These are phyloP conservation scores for Tetradesmus lagerheimii DNA, from an alignment of 139 green algal genomes.

Conservation along the genomic window DNA sequence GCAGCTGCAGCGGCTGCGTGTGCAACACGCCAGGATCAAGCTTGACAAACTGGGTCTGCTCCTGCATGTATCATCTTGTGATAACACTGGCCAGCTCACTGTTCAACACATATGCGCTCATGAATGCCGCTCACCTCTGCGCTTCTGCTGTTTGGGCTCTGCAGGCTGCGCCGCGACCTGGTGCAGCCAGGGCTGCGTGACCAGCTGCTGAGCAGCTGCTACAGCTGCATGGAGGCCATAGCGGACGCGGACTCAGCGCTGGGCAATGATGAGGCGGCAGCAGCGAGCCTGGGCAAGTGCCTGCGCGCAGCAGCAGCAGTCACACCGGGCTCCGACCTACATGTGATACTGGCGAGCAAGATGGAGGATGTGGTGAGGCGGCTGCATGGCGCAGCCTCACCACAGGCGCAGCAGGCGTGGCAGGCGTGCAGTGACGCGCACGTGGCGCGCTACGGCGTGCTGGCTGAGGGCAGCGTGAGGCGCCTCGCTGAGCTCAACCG, in stretches of 20 bases:
- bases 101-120: background rate
- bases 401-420: background rate
- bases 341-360: slow-evolving; percentile 13
- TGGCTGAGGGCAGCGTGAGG: background rate
- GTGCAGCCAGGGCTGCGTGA: background rate
- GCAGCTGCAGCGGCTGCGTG: background rate
- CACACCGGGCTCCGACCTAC: slow-evolving; percentile 25
- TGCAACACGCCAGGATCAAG: background rate
- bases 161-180: background rate
- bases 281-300: slow-evolving; percentile 10
- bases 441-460: background rate
- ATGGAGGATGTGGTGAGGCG: background rate
- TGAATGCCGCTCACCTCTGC: background rate
- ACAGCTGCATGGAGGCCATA: slow-evolving; percentile 9
- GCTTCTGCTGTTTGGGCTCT: background rate
- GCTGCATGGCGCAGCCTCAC: background rate
- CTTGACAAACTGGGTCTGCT: too few species aligned
- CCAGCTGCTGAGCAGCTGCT: slow-evolving; percentile 19
- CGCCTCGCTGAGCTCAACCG: slow-evolving; percentile 19
- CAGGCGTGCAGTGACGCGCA: background rate
- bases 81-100: background rate
- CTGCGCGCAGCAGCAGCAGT: slow-evolving; percentile 22
- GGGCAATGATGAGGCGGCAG: background rate
- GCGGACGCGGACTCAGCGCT: slow-evolving; percentile 23
- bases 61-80: background rate